Evolutionary conservation across 768 basidiomycete species (phyloP).

Genomic region (Lentinula detonsa): DNA sequence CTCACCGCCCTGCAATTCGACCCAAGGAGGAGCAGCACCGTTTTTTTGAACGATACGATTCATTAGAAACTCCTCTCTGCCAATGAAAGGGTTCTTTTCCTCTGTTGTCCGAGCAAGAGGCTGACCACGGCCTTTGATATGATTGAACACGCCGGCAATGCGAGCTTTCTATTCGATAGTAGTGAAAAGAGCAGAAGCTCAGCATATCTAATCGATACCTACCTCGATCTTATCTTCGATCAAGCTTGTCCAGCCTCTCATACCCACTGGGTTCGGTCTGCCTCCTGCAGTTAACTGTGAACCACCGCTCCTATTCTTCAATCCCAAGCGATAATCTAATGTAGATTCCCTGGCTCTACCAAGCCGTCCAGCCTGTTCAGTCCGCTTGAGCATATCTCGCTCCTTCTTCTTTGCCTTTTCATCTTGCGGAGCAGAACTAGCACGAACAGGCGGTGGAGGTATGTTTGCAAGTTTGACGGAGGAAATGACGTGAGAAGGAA

Average conservation of each 20-base stretch:
- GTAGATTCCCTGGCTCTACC: slow-evolving; percentile 64
- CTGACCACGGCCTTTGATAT: slow-evolving; percentile 58
- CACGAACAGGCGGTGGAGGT: slow-evolving; percentile 18
- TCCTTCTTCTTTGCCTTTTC: slow-evolving; percentile 38
- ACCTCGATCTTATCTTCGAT: slow-evolving; percentile 82
- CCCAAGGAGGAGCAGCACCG: slow-evolving; percentile 83
- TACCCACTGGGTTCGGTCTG: slow-evolving; percentile 48
- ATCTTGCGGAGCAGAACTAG: slow-evolving; percentile 17
- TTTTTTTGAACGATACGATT: slow-evolving; percentile 80
- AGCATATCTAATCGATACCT: slow-evolving; percentile 8
- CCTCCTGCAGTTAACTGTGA: slow-evolving; percentile 9
- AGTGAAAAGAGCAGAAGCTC: background rate
- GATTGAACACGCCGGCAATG: slow-evolving; percentile 62
- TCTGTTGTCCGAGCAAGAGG: slow-evolving; percentile 31
- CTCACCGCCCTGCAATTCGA: slow-evolving; percentile 71
- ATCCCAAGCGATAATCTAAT: slow-evolving; percentile 60
- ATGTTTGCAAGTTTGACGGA: slow-evolving; percentile 51
- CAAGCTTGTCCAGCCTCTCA: slow-evolving; percentile 72
- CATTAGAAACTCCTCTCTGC: slow-evolving; percentile 76
- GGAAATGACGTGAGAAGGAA: slow-evolving; percentile 46
- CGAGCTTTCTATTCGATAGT: slow-evolving; percentile 46
- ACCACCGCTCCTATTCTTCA: slow-evolving; percentile 18
- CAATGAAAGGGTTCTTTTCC: slow-evolving; percentile 53
- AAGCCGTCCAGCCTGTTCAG: slow-evolving; percentile 48
- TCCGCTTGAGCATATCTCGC: slow-evolving; percentile 45